Evolutionary conservation across 805 yeast species (phyloP).

Genomic region (Lipomyces kockii): DNA sequence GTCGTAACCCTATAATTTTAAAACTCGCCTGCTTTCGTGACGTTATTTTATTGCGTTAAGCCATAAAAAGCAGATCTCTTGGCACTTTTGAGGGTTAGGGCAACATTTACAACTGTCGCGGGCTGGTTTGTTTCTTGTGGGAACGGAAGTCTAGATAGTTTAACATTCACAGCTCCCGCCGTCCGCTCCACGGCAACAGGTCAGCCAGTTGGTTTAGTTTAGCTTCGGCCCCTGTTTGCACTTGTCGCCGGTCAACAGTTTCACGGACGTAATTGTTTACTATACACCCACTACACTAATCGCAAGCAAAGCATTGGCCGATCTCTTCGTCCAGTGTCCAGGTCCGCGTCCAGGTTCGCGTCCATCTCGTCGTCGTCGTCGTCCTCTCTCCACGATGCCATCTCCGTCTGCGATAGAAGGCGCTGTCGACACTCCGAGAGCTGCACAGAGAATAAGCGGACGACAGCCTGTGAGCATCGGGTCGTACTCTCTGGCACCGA

Average conservation of each 20-base stretch:
- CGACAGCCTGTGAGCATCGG: slow-evolving; percentile 14
- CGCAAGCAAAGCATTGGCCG: background rate
- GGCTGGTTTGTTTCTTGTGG: background rate
- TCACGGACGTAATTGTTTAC: background rate
- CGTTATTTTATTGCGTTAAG: background rate
- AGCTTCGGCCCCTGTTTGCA: background rate
- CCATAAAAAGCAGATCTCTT: background rate
- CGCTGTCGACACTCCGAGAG: background rate
- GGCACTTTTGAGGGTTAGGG: background rate
- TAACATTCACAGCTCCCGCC: background rate
- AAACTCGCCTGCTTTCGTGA: too few relatives aligned
- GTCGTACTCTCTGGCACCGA: slow-evolving; percentile 29
- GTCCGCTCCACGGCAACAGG: background rate
- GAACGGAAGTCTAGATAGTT: background rate
- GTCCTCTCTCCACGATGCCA: background rate
- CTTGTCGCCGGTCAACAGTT: background rate
- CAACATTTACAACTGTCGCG: background rate
- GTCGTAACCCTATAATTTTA: too few relatives aligned
- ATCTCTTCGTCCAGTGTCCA: background rate
- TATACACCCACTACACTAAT: background rate
- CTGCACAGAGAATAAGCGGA: background rate
- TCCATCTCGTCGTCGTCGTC: background rate
- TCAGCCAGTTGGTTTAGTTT: background rate
- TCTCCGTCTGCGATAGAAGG: background rate
- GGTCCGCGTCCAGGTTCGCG: background rate